These are phyloP conservation scores for Periconia digitata DNA, from an alignment of 2,329 filamentous ascomycete species.

Conservation along the genomic window DNA sequence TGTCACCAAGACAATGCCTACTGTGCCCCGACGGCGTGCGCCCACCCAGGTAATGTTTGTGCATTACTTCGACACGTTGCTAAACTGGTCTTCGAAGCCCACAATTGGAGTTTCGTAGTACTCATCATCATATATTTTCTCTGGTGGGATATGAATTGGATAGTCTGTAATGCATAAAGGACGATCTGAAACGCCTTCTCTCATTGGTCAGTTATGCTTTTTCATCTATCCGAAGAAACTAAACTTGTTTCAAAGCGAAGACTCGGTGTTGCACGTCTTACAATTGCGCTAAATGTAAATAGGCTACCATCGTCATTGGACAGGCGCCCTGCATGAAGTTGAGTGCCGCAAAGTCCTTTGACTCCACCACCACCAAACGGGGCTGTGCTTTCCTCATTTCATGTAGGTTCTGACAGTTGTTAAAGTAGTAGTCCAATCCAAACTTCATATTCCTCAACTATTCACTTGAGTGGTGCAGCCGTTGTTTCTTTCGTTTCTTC, in stretches of 20 bases:
- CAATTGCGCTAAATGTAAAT: slow-evolving; percentile 2
- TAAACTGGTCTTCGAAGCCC: not conserved
- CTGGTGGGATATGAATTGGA: not conserved
- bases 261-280: slow-evolving; percentile 12
- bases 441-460: not conserved
- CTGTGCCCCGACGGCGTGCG: no score
- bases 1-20: no score
- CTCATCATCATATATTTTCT: not conserved
- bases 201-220: slow-evolving; percentile 6
- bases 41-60: no score
- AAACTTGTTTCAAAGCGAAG: slow-evolving; percentile 33
- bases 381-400: slow-evolving; percentile 13
- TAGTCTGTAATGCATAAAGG: slow-evolving; percentile 5
- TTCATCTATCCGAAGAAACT: slow-evolving; percentile 16
- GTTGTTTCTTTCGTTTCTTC: slow-evolving; percentile 24
- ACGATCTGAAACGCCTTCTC: slow-evolving; percentile 6
- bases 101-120: not conserved
- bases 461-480: slow-evolving; percentile 4
- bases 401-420: slow-evolving; percentile 12
- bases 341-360: slow-evolving; percentile 14
- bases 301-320: not conserved
- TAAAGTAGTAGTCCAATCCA: slow-evolving; percentile 9
- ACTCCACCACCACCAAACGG: slow-evolving; percentile 11
- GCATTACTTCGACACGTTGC: no score
- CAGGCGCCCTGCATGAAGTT: slow-evolving; percentile 19